phyloP scores from a whole-genome alignment of 163 green algal species.

The Prototheca stagnorum region DNA sequence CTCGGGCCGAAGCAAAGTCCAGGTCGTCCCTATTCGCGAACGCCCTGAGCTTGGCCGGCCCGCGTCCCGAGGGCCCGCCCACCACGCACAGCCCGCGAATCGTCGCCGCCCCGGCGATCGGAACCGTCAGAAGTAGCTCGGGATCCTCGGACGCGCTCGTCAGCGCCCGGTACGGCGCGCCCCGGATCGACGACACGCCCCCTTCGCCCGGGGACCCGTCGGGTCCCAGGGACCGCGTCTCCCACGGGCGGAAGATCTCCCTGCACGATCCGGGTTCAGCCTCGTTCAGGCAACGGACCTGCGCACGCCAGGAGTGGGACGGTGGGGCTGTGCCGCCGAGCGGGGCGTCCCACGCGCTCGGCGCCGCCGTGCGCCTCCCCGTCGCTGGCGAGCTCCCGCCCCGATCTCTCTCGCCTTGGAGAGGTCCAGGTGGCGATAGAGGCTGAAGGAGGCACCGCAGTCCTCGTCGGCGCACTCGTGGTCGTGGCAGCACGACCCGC shows the following conservation, averaged over 20 bases:
- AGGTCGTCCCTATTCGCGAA: constrained; percentile 73
- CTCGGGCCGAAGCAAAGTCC: constrained; percentile 49
- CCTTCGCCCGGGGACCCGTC: too few species aligned
- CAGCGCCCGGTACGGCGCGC: constrained; percentile 25
- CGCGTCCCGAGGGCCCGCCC: constrained; percentile 5
- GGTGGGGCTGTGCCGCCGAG: too few species aligned
- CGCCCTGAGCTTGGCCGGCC: constrained; percentile 27
- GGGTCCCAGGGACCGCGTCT: too few species aligned
- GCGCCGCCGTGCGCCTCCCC: too few species aligned
- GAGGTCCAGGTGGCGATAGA: constrained; percentile 69
- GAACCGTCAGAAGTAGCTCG: constrained; percentile 80
- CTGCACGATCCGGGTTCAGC: constrained; percentile 26
- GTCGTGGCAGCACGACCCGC: constrained; percentile 63
- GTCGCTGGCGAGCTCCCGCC: too few species aligned
- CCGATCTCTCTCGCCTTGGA: too few species aligned
- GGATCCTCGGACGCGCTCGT: constrained; percentile 67
- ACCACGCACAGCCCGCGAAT: constrained; percentile 36
- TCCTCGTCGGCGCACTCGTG: constrained; percentile 72
- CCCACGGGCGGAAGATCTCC: constrained; percentile 57
- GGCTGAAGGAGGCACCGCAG: constrained; percentile 58
- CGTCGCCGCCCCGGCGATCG: constrained; percentile 36
- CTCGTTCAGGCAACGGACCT: constrained; percentile 77
- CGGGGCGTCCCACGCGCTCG: too few species aligned
- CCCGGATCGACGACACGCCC: too few species aligned
- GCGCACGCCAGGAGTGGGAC: too few species aligned